Base-by-base conservation (phyloP, 1,284 basidiomycete genomes). In the Pseudozyma thailandica region DNA sequence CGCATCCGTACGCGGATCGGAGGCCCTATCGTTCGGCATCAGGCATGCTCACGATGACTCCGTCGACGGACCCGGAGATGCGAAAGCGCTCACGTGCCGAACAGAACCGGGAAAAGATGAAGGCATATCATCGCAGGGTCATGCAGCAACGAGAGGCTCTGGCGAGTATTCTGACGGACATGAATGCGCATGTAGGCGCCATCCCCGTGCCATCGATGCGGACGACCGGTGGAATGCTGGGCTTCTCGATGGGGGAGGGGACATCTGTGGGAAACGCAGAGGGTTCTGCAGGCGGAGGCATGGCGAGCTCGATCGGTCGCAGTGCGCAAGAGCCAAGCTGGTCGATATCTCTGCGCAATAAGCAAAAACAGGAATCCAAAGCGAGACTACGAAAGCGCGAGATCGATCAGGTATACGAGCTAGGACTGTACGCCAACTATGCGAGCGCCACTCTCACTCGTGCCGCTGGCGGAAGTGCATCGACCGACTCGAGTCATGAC, bases 21-120 rank as follows among this genome's bases (percentile, higher is more conserved):
- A 30, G 45, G n/a, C 3, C 33, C n/a, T 49, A 44, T n/a, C 50
- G 50, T 2, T 52, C 54, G 3, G 39, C 20, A 3, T 18, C 49
- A 5, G 50, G 49, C 10, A 18, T 51, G 13, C 38, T 52, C 15
- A n/a, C 61, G 12, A 21, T 49, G 33, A 57, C 54, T 35, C 53
- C 54, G n/a, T 43, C 50, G 2, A 43, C 50, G 27, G 62, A 65
- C 35, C 10, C 51, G 3, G 62, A 54, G n/a, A 41, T 55, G 42
- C 54, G 55, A 25, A 69, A 57, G 48, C 61, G 52, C 20, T 49
- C 51, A 9, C 60, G 66, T 3, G 66, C 60, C 9, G 66, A 70
- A 41, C 66, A 63, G 45, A 70, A 70, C n/a, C 59, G 66, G 25
- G 60, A 63, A 47, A 70, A 70, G 50, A 70, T 70, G 66, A 70